Conservation (phyloP, 1,284 basidiomycete species). For the Coniferiporia sulphurascens region DNA sequence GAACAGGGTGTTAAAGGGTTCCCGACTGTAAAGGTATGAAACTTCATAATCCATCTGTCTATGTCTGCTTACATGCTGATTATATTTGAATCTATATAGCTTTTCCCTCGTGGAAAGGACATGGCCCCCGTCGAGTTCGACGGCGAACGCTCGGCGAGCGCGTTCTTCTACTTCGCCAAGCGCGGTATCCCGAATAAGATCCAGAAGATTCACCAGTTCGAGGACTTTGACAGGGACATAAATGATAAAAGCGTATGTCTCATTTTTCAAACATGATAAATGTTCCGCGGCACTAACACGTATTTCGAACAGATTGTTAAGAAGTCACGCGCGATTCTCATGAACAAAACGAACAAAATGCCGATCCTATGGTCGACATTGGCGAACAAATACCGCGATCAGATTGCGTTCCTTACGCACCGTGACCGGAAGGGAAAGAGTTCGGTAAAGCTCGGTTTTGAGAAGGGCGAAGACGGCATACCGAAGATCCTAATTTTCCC, state of each 20-base stretch:
- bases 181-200: conserved; percentile 66
- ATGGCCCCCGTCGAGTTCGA: conserved; percentile 67
- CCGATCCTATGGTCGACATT: conserved; percentile 86
- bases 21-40: conserved; percentile 78
- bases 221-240: conserved; percentile 59
- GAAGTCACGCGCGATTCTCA: conserved; percentile 65
- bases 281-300: too few species aligned
- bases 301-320: conserved; percentile 40
- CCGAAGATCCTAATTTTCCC: conserved; percentile 66
- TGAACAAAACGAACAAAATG: conserved; percentile 72
- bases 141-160: conserved; percentile 67
- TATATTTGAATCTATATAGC: conserved; percentile 30
- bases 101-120: conserved; percentile 72
- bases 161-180: conserved; percentile 75
- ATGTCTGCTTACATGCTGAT: neutral
- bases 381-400: conserved; percentile 65
- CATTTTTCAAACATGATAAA: too few species aligned
- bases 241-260: conserved; percentile 42
- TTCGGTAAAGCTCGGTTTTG: conserved; percentile 51
- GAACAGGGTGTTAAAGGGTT: conserved; percentile 89
- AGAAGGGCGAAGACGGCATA: conserved; percentile 47
- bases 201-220: conserved; percentile 57
- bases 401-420: conserved; percentile 64
- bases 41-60: conserved; percentile 1
- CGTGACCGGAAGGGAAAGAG: conserved; percentile 62